A percentile compares a stretch with the other conserved stretches of the same genome.
Evolutionary conservation across 2,329 filamentous ascomycete genomes (phyloP).

Genomic region (Botrytis elliptica): DNA sequence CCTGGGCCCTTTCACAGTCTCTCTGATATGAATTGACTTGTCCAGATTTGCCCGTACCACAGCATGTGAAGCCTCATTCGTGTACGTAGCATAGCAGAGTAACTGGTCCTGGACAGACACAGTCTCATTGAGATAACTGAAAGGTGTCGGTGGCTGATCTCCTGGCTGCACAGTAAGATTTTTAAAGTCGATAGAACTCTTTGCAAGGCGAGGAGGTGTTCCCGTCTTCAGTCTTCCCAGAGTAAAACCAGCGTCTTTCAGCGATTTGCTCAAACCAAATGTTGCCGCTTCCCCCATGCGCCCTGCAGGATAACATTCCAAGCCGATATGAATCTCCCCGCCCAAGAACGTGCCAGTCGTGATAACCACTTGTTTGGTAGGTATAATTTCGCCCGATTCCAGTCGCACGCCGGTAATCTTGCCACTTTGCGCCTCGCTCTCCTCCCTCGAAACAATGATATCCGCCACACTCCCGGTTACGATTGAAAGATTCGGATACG

Average conservation of each 20-base stretch:
- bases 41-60: conserved; percentile 88
- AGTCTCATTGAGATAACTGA: conserved; percentile 81
- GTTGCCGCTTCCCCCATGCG: conserved; percentile 93
- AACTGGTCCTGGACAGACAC: conserved; percentile 82
- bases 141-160: conserved; percentile 82
- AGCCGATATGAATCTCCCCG: conserved; percentile 93
- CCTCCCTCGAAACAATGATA: conserved; percentile 69
- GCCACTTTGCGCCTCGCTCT: conserved; percentile 54
- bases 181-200: conserved; percentile 76
- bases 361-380: conserved; percentile 80
- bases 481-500: conserved; percentile 76
- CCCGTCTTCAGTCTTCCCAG: conserved; percentile 92
- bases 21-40: conserved; percentile 93
- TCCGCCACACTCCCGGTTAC: conserved; percentile 88
- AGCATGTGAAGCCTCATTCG: conserved; percentile 77
- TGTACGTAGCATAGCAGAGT: conserved; percentile 82
- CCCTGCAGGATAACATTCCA: conserved; percentile 81
- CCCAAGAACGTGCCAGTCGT: conserved; percentile 95
- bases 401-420: conserved; percentile 82
- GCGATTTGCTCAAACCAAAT: conserved; percentile 85
- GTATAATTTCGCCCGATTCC: conserved; percentile 81
- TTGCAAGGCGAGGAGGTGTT: conserved; percentile 84
- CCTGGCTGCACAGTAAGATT: conserved; percentile 71
- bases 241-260: conserved; percentile 83
- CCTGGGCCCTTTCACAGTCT: conserved; percentile 88